Evolutionary conservation across 202 grass and related monocot species (phyloP), one percentile per base, ranked within the genome.

Genomic region (Digitaria exilis): DNA sequence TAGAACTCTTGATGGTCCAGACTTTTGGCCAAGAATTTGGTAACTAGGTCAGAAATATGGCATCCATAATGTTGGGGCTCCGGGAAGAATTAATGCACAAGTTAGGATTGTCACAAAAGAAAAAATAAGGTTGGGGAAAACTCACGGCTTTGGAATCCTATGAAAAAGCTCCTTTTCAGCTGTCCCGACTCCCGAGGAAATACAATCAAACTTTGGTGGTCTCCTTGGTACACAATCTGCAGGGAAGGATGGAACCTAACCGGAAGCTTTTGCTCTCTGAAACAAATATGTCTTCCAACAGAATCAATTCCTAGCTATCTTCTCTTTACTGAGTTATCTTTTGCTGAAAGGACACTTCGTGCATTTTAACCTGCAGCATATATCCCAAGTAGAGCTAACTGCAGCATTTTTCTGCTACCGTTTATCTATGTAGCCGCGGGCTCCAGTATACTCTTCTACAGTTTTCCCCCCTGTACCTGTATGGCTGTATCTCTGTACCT

Each of bases 91-190:
- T 22, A 18, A 31, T 54, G 24, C 30, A 65, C 31, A 46, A 60
- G 70, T 30, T 56, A 35, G 48, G 21, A 13, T 11, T 61, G 2
- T 15, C 30, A 52, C 7, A 12, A 29, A 29, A 61, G 28, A 61
- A 61, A 24, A 21, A 43, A 69, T 3, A 62, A 63, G 8, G 4
- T 14, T 2, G 19, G 45, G 22, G 39, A 44, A 26, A 26, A 35
- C 13, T 19, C 6, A 51, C 11, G 37, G 84, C 0, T 37, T 74
- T 78, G 16, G 74, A 61, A 48, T 82, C 71, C 52, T 62, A 59
- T 2, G 45, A 62, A 77, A 87, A 69, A 70, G n/a, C 15, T 67
- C 16, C 12, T 59, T 85, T 82, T 82, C 49, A 58, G 50, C 29
- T 50, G 67, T 68, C 50, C 34, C 75, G 30, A 71, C 56, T 68